Conservation (phyloP, 352 stramenopile genomes). For the Saprolegnia diclina region DNA sequence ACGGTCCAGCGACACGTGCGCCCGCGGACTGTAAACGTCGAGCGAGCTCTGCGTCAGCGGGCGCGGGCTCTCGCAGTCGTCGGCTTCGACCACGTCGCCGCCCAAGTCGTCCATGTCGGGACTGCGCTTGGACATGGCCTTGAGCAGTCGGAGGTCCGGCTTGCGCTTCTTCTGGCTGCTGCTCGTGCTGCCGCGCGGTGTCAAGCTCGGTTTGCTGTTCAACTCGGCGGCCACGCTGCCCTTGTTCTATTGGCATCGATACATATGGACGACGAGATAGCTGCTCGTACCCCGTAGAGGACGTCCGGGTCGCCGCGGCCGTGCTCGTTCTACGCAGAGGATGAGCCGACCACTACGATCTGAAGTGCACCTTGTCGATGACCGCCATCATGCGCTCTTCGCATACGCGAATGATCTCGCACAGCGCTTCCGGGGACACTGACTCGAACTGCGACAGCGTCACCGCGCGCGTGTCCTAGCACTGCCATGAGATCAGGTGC, state of each 20-base stretch:
- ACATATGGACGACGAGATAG: neutral
- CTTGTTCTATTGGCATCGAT: neutral
- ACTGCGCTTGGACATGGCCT: slow-evolving; percentile 25
- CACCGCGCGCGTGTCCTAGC: slow-evolving; percentile 41
- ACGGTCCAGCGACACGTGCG: slow-evolving; percentile 1
- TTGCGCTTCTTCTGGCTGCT: slow-evolving; percentile 11
- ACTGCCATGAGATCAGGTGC: neutral
- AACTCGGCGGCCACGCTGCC: neutral
- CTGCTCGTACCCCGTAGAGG: slow-evolving; percentile 37
- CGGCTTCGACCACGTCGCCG: slow-evolving; percentile 3
- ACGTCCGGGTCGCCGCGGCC: slow-evolving; percentile 56
- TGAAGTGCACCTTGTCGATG: slow-evolving; percentile 44
- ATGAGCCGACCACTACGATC: neutral
- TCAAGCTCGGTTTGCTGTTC: neutral
- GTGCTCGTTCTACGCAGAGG: slow-evolving; percentile 49
- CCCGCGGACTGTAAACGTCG: neutral
- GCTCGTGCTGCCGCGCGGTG: neutral
- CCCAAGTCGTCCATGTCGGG: slow-evolving; percentile 23
- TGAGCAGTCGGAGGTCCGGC: slow-evolving; percentile 6
- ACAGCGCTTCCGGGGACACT: slow-evolving; percentile 55
- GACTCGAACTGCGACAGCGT: slow-evolving; percentile 60
- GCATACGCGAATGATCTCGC: slow-evolving; percentile 59
- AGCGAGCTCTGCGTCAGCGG: neutral
- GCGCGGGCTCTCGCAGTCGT: slow-evolving; percentile 27
- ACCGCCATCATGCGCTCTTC: slow-evolving; percentile 61